phyloP scores from a whole-genome alignment of 2,329 filamentous ascomycete genomes.

The Fonsecaea nubica region DNA sequence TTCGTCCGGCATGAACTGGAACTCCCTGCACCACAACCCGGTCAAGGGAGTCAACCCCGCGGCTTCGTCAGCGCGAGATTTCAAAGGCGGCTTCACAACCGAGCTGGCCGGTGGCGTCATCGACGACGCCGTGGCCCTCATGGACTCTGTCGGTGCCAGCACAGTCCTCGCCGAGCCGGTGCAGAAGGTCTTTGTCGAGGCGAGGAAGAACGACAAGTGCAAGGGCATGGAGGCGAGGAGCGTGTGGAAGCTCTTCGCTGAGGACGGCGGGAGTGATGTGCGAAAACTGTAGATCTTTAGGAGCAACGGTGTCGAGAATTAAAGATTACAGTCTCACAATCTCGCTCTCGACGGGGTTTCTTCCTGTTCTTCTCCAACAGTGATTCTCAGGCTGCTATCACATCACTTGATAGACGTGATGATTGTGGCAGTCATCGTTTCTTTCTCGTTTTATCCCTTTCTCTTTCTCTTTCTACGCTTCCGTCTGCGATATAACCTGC shows the following conservation, averaged over 20 bases:
- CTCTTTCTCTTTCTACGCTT: no score
- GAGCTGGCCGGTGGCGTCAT: constrained; percentile 20
- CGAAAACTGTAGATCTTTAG: neutral
- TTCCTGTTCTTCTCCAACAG: no score
- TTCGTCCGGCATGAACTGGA: constrained; percentile 21
- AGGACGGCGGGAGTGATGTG: constrained; percentile 12
- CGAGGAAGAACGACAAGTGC: constrained; percentile 17
- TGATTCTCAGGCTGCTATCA: no score
- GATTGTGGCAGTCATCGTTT: no score
- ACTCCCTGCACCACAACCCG: constrained; percentile 14
- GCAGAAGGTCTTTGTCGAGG: constrained; percentile 18
- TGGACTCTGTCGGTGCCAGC: constrained; percentile 8
- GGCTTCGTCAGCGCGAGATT: constrained; percentile 16
- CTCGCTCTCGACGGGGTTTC: no score
- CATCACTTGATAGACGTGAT: no score
- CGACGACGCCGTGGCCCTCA: constrained; percentile 16
- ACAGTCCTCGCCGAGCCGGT: constrained; percentile 8
- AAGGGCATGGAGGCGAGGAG: constrained; percentile 19
- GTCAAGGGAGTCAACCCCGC: constrained; percentile 17
- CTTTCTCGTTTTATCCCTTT: no score
- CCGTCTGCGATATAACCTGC: no score
- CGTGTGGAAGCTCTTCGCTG: constrained; percentile 20
- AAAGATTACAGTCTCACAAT: no score
- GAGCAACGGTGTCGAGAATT: neutral
- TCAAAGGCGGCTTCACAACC: constrained; percentile 20